Evolutionary conservation across 2,329 filamentous ascomycete species (phyloP).

Genomic region (Curvularia hawaiiensis): DNA sequence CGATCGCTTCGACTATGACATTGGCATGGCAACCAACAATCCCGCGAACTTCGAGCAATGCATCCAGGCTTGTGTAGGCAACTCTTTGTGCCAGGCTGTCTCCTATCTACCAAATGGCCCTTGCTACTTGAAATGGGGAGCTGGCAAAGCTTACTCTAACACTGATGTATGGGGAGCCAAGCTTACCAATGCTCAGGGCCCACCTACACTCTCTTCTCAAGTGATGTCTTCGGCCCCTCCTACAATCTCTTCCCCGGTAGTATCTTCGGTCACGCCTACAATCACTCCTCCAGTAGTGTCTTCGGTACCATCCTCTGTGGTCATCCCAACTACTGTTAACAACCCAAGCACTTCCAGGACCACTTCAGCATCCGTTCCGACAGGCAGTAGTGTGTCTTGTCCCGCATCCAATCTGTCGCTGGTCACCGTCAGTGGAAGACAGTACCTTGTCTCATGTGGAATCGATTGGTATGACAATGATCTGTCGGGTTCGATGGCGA

Average conservation of each 20-base stretch:
- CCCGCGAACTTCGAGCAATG: slow-evolving; percentile 10
- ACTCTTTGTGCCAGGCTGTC: slow-evolving; percentile 10
- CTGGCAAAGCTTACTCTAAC: slow-evolving; percentile 13
- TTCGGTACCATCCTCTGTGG: neutral
- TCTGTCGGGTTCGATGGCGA: slow-evolving; percentile 1
- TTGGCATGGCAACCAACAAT: slow-evolving; percentile 6
- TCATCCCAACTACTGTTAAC: neutral
- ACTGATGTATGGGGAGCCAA: slow-evolving; percentile 17
- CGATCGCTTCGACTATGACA: slow-evolving; percentile 13
- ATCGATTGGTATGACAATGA: slow-evolving; percentile 14
- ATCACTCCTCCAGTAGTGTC: neutral
- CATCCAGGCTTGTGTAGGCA: slow-evolving; percentile 12
- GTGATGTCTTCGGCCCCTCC: neutral
- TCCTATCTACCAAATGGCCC: slow-evolving; percentile 20
- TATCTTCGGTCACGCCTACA: neutral
- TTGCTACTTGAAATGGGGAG: slow-evolving; percentile 18
- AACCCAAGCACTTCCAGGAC: neutral
- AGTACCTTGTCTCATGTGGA: slow-evolving; percentile 18
- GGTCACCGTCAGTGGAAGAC: slow-evolving; percentile 1
- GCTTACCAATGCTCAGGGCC: neutral
- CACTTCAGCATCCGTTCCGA: neutral
- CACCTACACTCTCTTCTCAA: neutral
- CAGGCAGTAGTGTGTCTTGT: slow-evolving; percentile 11
- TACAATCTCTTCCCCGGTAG: neutral
- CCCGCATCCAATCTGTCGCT: slow-evolving; percentile 11